Evolutionary conservation across 1,139 yeast species (phyloP).

Genomic region (Candida pseudoviswanathii): DNA sequence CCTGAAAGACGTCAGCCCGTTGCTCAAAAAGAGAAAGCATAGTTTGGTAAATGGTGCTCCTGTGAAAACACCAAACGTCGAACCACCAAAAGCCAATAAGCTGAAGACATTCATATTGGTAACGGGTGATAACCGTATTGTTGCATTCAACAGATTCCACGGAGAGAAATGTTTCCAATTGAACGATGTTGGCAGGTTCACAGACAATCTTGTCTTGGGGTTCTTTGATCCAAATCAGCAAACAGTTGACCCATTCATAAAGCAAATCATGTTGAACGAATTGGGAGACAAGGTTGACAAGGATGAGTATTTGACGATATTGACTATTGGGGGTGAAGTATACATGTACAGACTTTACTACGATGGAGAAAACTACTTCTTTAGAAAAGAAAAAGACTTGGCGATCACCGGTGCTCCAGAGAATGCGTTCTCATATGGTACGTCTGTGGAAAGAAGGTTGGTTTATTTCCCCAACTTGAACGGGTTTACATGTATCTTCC

Average conservation of each 20-base stretch:
- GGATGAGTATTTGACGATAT: constrained; percentile 63
- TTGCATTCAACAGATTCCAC: constrained; percentile 65
- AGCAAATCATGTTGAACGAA: constrained; percentile 66
- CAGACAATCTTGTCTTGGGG: constrained; percentile 54
- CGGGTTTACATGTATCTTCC: constrained; percentile 62
- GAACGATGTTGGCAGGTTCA: constrained; percentile 57
- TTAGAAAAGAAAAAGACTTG: constrained; percentile 51
- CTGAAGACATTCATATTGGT: constrained; percentile 64
- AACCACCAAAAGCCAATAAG: constrained; percentile 27
- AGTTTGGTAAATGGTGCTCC: constrained; percentile 10
- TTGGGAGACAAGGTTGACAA: constrained; percentile 61
- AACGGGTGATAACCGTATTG: constrained; percentile 75
- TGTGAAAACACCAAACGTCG: constrained; percentile 17
- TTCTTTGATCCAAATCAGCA: constrained; percentile 61
- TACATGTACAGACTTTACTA: constrained; percentile 62
- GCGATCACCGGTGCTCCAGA: constrained; percentile 73
- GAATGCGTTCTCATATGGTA: constrained; percentile 70
- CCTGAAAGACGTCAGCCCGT: constrained; percentile 39
- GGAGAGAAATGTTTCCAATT: constrained; percentile 68
- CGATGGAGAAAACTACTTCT: constrained; percentile 52
- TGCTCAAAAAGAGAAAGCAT: constrained; percentile 39
- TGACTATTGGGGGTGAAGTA: constrained; percentile 82
- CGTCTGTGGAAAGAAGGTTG: constrained; percentile 67
- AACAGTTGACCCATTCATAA: constrained; percentile 74
- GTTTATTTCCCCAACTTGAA: constrained; percentile 60